Conservation (phyloP, 495 filamentous ascomycete species). For the Podospora pseudocomata region DNA sequence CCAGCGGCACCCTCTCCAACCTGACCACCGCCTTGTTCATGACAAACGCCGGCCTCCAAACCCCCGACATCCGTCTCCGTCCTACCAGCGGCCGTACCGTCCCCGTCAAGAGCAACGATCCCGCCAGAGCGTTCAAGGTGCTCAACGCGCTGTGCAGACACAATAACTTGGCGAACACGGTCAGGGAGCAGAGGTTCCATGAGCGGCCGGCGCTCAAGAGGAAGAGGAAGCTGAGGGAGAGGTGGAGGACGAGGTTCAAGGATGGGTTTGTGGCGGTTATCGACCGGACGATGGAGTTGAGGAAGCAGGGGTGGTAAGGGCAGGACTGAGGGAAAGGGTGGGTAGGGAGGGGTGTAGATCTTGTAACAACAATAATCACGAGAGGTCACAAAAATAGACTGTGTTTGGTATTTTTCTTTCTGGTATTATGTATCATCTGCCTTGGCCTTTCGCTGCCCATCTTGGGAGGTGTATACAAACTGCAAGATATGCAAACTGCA, state of each 20-base stretch:
- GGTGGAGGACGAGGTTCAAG: constrained; percentile 65
- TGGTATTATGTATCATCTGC: constrained; percentile 8
- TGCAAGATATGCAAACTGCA: constrained; percentile 2
- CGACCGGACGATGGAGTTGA: constrained; percentile 59
- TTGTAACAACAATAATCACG: not conserved
- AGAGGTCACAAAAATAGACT: not conserved
- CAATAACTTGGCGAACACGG: constrained; percentile 55
- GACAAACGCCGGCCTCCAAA: constrained; percentile 13
- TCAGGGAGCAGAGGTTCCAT: constrained; percentile 56
- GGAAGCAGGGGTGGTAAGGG: constrained; percentile 66
- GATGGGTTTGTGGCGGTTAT: constrained; percentile 59
- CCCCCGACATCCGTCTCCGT: constrained; percentile 39
- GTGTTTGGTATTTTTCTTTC: not conserved
- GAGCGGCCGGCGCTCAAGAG: constrained; percentile 70
- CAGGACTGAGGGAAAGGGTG: not conserved
- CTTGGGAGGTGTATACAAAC: too few relatives aligned
- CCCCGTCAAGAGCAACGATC: constrained; percentile 48
- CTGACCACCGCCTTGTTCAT: constrained; percentile 17
- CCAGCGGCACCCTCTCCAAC: not conserved
- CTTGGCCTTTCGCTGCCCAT: not conserved
- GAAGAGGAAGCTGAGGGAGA: constrained; percentile 63
- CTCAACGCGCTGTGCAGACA: constrained; percentile 40
- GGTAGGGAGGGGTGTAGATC: not conserved
- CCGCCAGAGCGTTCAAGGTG: constrained; percentile 51
- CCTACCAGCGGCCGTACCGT: constrained; percentile 59